phyloP scores from a whole-genome alignment of 2,329 filamentous ascomycete genomes.

The Aspergillus bombycis region DNA sequence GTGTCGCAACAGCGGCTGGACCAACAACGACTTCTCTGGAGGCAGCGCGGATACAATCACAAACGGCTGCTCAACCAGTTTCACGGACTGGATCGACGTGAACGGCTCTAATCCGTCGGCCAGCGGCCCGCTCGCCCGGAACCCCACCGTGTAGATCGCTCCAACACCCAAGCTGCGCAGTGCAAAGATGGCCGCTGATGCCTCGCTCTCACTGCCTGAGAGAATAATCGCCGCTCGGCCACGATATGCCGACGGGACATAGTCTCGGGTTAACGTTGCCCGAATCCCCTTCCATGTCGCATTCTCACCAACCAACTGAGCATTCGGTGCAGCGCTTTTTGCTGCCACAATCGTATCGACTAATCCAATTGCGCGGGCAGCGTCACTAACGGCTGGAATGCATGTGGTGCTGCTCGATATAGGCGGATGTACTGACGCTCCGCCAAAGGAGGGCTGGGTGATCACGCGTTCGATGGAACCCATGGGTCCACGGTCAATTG shows the following conservation, averaged over 20 bases:
- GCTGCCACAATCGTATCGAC: conserved; percentile 79
- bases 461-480: conserved; percentile 72
- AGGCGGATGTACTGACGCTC: conserved; percentile 78
- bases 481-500: conserved; percentile 70
- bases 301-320: conserved; percentile 73
- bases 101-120: conserved; percentile 67
- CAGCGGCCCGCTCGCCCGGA: conserved; percentile 64
- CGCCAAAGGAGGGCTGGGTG: conserved; percentile 75
- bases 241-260: conserved; percentile 79
- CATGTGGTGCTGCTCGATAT: conserved; percentile 62
- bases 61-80: conserved; percentile 77
- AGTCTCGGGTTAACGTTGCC: conserved; percentile 77
- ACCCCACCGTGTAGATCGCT: conserved; percentile 83
- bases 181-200: conserved; percentile 77
- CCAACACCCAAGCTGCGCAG: conserved; percentile 74
- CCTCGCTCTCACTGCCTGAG: conserved; percentile 72
- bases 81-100: conserved; percentile 75
- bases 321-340: conserved; percentile 32
- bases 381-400: conserved; percentile 70
- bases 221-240: conserved; percentile 76
- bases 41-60: conserved; percentile 79
- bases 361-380: conserved; percentile 76
- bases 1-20: conserved; percentile 75
- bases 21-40: conserved; percentile 76
- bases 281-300: conserved; percentile 84